These are phyloP conservation scores for Syzygium aqueum DNA, from an alignment of 345 rosid genomes.

Conservation along the genomic window DNA sequence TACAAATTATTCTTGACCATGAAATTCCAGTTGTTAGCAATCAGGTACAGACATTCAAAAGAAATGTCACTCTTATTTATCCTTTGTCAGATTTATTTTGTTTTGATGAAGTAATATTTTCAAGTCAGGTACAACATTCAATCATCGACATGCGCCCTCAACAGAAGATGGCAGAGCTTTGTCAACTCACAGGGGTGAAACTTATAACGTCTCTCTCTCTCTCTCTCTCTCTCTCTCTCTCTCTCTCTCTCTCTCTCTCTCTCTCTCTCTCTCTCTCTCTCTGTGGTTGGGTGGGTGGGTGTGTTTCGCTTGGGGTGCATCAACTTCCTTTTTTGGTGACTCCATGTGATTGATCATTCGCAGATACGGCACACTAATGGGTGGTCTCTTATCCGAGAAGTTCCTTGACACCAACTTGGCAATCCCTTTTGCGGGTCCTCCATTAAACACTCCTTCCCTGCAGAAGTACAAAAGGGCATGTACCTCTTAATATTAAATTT, in stretches of 20 bases:
- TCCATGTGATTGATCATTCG: slow-evolving; percentile 2
- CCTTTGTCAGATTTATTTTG: background rate
- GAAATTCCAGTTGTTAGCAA: slow-evolving; percentile 93
- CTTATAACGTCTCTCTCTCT: slow-evolving; percentile 68
- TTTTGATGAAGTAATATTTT: background rate
- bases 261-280: slow-evolving; percentile 11
- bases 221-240: slow-evolving; percentile 6
- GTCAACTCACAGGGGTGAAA: slow-evolving; percentile 84
- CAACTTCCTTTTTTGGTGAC: background rate
- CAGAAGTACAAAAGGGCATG: slow-evolving; percentile 91
- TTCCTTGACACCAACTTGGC: slow-evolving; percentile 77
- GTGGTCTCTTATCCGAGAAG: slow-evolving; percentile 90
- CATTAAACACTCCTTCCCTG: slow-evolving; percentile 79
- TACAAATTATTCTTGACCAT: slow-evolving; percentile 73
- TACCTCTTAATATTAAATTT: background rate
- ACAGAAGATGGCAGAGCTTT: slow-evolving; percentile 92
- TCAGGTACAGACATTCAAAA: slow-evolving; percentile 40
- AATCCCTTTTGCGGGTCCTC: slow-evolving; percentile 82
- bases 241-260: slow-evolving; percentile 5
- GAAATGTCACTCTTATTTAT: background rate
- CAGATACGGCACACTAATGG: slow-evolving; percentile 96
- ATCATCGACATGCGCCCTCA: slow-evolving; percentile 96
- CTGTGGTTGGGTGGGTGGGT: background rate
- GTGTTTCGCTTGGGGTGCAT: background rate
- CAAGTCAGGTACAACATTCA: slow-evolving; percentile 84